Conservation (phyloP, 257 asterid genomes). For the Buddleja alternifolia region DNA sequence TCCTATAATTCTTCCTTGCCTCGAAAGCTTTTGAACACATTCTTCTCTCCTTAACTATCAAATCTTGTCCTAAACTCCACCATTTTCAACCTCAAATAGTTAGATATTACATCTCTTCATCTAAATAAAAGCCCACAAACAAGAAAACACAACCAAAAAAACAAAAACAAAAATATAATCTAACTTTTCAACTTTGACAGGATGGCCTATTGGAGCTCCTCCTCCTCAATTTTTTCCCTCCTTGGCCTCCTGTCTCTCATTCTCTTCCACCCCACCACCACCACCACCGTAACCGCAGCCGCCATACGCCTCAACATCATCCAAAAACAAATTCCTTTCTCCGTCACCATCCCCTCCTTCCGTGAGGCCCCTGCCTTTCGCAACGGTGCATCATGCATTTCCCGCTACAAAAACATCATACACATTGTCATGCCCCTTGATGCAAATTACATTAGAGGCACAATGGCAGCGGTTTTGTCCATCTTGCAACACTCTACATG, state of each 20-base stretch:
- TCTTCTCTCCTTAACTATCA: slow-evolving; percentile 27
- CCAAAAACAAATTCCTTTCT: slow-evolving; percentile 22
- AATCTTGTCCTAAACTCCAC: slow-evolving; percentile 27
- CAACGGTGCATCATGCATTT: slow-evolving; percentile 59
- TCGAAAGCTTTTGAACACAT: slow-evolving; percentile 22
- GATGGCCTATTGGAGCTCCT: slow-evolving; percentile 74
- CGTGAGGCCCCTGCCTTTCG: slow-evolving; percentile 84
- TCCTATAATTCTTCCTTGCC: slow-evolving; percentile 39
- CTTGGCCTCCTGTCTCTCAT: slow-evolving; percentile 86
- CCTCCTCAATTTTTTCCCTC: slow-evolving; percentile 40
- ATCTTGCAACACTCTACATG: slow-evolving; percentile 79
- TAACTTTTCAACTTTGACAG: slow-evolving; percentile 45
- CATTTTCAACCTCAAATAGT: slow-evolving; percentile 34
- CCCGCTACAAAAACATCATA: slow-evolving; percentile 31
- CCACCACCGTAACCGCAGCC: slow-evolving; percentile 34
- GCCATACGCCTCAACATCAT: slow-evolving; percentile 53
- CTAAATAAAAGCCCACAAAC: slow-evolving; percentile 32
- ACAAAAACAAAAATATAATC: slow-evolving; percentile 1
- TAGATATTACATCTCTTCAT: slow-evolving; percentile 25
- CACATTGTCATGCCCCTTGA: slow-evolving; percentile 86
- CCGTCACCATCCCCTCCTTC: slow-evolving; percentile 44
- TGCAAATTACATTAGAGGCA: slow-evolving; percentile 73
- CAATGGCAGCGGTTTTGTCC: slow-evolving; percentile 79
- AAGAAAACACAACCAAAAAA: not conserved
- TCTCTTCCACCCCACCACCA: slow-evolving; percentile 44